Evolutionary conservation across 495 filamentous ascomycete species (phyloP).

Genomic region (Melanomma pulvis-pyrius): DNA sequence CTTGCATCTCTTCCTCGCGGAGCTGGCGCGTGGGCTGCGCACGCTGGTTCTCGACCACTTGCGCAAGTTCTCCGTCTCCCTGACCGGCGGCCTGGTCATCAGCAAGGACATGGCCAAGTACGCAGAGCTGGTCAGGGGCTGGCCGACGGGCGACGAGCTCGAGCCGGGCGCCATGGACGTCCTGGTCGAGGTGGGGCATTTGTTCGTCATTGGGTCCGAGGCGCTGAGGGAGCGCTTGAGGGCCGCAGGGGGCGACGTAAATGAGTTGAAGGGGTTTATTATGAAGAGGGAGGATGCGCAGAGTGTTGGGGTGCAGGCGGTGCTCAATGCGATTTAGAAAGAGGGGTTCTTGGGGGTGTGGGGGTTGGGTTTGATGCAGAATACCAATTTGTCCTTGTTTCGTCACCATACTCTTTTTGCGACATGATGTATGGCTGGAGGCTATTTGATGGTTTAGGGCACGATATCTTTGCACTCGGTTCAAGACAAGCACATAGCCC

Average conservation of each 20-base stretch:
- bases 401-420: background rate
- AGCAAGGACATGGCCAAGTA: conserved; percentile 95
- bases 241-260: conserved; percentile 55
- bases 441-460: too few species aligned
- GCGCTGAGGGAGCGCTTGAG: conserved; percentile 80
- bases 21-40: conserved; percentile 80
- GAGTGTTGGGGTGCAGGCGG: conserved; percentile 77
- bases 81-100: conserved; percentile 90
- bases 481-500: too few species aligned
- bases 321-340: conserved; percentile 63
- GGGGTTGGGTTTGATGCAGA: background rate
- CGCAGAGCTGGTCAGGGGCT: conserved; percentile 75
- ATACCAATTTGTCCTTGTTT: background rate
- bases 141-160: conserved; percentile 73
- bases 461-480: too few species aligned
- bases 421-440: background rate
- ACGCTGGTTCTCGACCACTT: conserved; percentile 84
- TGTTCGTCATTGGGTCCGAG: conserved; percentile 93
- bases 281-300: conserved; percentile 78
- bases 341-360: too few species aligned
- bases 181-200: conserved; percentile 87
- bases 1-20: conserved; percentile 73
- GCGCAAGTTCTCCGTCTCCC: conserved; percentile 88
- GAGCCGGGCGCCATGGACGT: conserved; percentile 72
- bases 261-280: conserved; percentile 81